Evolutionary conservation across 2,329 filamentous ascomycete species (phyloP).

Genomic region (Lachnellula arida): DNA sequence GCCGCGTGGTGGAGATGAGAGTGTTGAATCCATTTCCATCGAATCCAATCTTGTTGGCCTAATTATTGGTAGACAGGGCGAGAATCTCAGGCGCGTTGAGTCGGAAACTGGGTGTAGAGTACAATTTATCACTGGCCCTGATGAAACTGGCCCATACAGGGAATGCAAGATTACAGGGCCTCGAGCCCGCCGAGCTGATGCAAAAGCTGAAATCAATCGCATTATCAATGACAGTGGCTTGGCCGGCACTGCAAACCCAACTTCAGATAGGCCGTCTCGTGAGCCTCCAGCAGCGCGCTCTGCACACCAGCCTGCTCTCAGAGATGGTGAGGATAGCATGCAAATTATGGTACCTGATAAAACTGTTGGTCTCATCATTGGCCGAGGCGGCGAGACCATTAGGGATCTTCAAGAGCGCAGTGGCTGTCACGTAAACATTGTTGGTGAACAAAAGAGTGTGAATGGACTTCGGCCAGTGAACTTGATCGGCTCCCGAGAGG

Average conservation of each 20-base stretch:
- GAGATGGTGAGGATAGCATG: conserved; percentile 78
- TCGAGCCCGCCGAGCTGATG: conserved; percentile 66
- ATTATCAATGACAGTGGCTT: conserved; percentile 85
- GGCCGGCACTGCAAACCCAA: conserved; percentile 44
- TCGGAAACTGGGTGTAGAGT: conserved; percentile 77
- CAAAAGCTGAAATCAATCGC: conserved; percentile 76
- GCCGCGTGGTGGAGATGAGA: conserved; percentile 50
- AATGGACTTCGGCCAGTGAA: conserved; percentile 88
- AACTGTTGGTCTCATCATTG: conserved; percentile 88
- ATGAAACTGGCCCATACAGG: conserved; percentile 65
- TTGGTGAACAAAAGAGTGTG: conserved; percentile 87
- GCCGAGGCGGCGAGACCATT: conserved; percentile 89
- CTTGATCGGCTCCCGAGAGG: conserved; percentile 72
- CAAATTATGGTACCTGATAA: conserved; percentile 95
- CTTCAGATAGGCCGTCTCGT: conserved; percentile 35
- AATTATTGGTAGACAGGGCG: conserved; percentile 86
- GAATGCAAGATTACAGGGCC: conserved; percentile 83
- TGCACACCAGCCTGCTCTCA: conserved; percentile 46
- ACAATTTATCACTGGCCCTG: conserved; percentile 77
- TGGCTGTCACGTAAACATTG: conserved; percentile 94
- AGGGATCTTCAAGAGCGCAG: conserved; percentile 86
- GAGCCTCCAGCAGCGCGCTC: conserved; percentile 28
- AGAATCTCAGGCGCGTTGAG: conserved; percentile 83
- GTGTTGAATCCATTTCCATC: conserved; percentile 77
- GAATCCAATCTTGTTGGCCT: conserved; percentile 83